Base-by-base conservation (phyloP, 257 asterid genomes). In the Catharanthus roseus region DNA sequence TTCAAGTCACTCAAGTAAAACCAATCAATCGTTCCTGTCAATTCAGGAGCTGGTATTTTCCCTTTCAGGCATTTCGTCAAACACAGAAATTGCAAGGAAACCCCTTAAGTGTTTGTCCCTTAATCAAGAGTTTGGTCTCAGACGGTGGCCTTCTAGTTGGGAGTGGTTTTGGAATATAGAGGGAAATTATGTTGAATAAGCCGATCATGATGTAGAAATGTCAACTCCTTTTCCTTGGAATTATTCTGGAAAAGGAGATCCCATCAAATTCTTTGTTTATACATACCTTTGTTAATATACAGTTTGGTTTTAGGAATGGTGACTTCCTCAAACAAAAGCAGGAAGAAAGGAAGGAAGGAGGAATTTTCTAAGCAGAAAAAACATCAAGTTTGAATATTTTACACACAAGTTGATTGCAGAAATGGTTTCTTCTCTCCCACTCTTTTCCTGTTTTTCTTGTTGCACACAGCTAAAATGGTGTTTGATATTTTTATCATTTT, bases 391-490 rank as follows among this genome's bases (percentile, higher is more conserved):
- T 34, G 34, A 31, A 63, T 34, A 34, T 36, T 18, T 19, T 6
- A 16, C 26, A 7, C n/a, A 67, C 39, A 6, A 45, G 67, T 66
- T 45, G 42, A 41, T 16, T 10, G 44, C 44, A 44, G 54, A 45
- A 15, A 45, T n/a, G n/a, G n/a, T n/a, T n/a, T n/a, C n/a, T n/a
- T n/a, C n/a, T 10, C 33, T 3, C 16, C 42, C 44, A 31, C 13
- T 42, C 10, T 28, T 66, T 66, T 56, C 18, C 65, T 60, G 28
- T 44, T 47, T 71, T 60, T 24, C n/a, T 15, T 8, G 15, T 1
- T 10, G 49, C 54, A 51, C 65, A 26, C 54, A 28, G 34, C 34
- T 21, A 74, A 58, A 41, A 34, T 74, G 78, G 58, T 45, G 55
- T 38, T 56, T 44, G 41, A 42, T 15, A n/a, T 61, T 13, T 16